phyloP scores from a whole-genome alignment of 345 rosid genomes.

The Dimocarpus longan region DNA sequence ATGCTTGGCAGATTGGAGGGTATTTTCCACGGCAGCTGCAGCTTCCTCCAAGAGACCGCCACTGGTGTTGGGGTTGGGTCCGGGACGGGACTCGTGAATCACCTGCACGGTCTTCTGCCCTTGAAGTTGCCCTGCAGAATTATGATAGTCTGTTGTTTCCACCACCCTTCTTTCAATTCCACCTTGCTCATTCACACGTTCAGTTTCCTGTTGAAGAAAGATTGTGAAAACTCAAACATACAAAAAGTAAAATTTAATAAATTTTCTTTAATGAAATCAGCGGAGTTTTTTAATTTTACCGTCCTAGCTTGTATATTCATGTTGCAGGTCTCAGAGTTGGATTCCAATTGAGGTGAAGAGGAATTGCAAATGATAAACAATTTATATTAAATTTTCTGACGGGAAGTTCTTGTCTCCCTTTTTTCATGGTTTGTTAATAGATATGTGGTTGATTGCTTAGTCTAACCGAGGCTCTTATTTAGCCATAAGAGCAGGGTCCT shows the following conservation, averaged over 20 bases:
- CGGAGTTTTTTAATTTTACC: conserved; percentile 23
- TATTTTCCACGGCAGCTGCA: conserved; percentile 54
- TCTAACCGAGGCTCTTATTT: conserved; percentile 20
- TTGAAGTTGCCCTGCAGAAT: conserved; percentile 55
- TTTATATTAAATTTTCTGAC: neutral
- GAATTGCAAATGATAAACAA: neutral
- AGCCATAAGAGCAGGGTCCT: conserved; percentile 28
- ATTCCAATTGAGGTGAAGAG: neutral
- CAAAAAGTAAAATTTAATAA: neutral
- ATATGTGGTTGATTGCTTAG: conserved; percentile 16
- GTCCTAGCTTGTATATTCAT: conserved; percentile 32
- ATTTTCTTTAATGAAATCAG: neutral
- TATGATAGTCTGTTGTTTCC: conserved; percentile 42
- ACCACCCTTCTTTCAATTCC: conserved; percentile 44
- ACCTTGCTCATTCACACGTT: conserved; percentile 29
- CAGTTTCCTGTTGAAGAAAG: conserved; percentile 29
- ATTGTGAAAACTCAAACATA: neutral
- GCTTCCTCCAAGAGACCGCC: conserved; percentile 64
- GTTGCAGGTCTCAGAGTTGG: conserved; percentile 11
- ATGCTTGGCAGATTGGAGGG: conserved; percentile 64
- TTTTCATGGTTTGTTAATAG: neutral
- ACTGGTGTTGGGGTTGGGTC: conserved; percentile 40
- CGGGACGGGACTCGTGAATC: conserved; percentile 41
- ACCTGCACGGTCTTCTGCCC: conserved; percentile 53
- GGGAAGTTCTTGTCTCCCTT: neutral